phyloP scores from a whole-genome alignment of 2,329 filamentous ascomycete species.

The Cladorrhinum sp. region DNA sequence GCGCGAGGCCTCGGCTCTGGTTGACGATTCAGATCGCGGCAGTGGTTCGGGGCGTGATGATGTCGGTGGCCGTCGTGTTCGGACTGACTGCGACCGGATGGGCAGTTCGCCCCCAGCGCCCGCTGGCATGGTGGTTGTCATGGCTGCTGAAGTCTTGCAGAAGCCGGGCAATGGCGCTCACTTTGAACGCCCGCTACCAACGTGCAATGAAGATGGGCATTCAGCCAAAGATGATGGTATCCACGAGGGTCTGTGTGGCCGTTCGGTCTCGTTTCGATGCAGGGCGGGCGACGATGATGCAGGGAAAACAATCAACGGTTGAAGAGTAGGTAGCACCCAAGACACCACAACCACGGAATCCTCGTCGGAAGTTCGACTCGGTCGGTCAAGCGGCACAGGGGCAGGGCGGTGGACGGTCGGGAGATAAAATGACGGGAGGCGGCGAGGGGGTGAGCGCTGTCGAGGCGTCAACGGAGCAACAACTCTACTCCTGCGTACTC shows the following conservation, averaged over 20 bases:
- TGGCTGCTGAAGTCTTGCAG: constrained; percentile 13
- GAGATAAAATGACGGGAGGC: not conserved
- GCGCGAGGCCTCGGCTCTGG: constrained; percentile 28
- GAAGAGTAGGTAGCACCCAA: not conserved
- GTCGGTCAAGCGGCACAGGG: constrained; percentile 3
- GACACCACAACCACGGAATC: not conserved
- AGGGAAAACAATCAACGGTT: not conserved
- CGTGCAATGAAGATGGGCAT: not conserved
- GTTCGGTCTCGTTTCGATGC: not conserved
- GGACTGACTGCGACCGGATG: constrained; percentile 29
- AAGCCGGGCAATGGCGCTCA: constrained; percentile 2
- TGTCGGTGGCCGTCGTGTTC: constrained; percentile 28
- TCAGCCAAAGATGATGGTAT: not conserved
- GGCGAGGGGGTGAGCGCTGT: not conserved
- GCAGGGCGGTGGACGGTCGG: constrained; percentile 7
- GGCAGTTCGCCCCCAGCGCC: constrained; percentile 26
- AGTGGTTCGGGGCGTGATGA: constrained; percentile 25
- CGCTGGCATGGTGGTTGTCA: constrained; percentile 26
- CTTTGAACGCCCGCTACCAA: constrained; percentile 9
- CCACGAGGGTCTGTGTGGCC: not conserved
- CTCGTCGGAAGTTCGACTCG: not conserved
- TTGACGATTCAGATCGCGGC: constrained; percentile 29
- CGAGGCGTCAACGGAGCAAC: not conserved
- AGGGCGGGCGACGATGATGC: not conserved
- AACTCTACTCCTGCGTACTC: not conserved